These are phyloP conservation scores for Sarcodon sp. DNA, from an alignment of 768 basidiomycete genomes.

Conservation along the genomic window DNA sequence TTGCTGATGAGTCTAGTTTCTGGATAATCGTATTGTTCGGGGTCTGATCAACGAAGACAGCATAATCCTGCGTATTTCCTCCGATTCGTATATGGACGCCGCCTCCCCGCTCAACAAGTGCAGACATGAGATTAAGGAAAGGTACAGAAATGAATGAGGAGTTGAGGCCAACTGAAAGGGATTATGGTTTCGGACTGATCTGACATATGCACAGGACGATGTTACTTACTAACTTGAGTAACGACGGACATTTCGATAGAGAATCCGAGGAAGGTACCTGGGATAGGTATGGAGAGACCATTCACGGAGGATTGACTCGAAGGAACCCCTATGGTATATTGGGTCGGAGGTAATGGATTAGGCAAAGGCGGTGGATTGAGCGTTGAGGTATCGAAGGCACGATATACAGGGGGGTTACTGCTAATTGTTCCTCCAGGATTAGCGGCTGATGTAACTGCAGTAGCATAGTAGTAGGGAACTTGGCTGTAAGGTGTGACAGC, in stretches of 20 bases:
- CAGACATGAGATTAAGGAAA: constrained; percentile 72
- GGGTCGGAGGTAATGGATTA: constrained; percentile 20
- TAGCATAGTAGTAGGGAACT: too few species aligned
- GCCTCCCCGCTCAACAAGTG: constrained; percentile 54
- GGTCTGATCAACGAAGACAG: constrained; percentile 33
- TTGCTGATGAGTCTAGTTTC: constrained; percentile 24
- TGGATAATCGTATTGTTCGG: constrained; percentile 33
- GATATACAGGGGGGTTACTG: too few species aligned
- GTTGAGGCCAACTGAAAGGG: constrained; percentile 37
- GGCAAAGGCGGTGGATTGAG: constrained; percentile 33
- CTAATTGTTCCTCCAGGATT: too few species aligned
- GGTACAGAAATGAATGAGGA: constrained; percentile 39
- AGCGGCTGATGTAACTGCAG: too few species aligned
- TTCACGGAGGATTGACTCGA: constrained; percentile 7
- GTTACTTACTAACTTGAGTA: constrained; percentile 44
- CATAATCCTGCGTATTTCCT: constrained; percentile 71
- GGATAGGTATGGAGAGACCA: constrained; percentile 26
- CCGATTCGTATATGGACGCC: constrained; percentile 56
- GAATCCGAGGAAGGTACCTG: constrained; percentile 60
- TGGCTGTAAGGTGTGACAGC: too few species aligned
- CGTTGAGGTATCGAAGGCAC: constrained; percentile 32
- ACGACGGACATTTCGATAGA: constrained; percentile 68
- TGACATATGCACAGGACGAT: not conserved
- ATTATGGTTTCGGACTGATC: not conserved
- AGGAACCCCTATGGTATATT: constrained; percentile 28